A percentile compares a stretch with the other conserved stretches of the same genome.
phyloP scores from a whole-genome alignment of 805 yeast genomes.

The Saturnispora serradocipensis region DNA sequence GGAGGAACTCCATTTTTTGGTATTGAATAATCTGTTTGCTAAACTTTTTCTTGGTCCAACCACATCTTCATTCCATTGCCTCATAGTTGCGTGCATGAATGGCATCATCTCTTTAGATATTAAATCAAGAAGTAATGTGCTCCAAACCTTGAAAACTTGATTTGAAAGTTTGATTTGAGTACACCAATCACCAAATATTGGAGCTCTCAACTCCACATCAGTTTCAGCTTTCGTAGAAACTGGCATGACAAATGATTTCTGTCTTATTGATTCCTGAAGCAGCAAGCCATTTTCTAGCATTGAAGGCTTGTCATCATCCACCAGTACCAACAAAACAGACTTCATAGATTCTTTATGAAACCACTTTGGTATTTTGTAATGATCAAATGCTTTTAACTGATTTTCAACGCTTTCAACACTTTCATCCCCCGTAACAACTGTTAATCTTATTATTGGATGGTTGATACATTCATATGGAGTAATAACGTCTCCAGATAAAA shows the following conservation, averaged over 20 bases:
- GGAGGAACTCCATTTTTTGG: conserved; percentile 42
- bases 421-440: conserved; percentile 53
- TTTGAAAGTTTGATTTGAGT: conserved; percentile 11
- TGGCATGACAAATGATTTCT: conserved; percentile 9
- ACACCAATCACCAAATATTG: conserved; percentile 19
- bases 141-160: conserved; percentile 22
- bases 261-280: conserved; percentile 26
- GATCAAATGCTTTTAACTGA: conserved; percentile 44
- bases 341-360: conserved; percentile 56
- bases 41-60: conserved; percentile 69
- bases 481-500: conserved; percentile 49
- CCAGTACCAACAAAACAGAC: conserved; percentile 42
- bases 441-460: conserved; percentile 73
- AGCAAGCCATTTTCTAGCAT: conserved; percentile 33
- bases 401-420: conserved; percentile 48
- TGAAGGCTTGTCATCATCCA: conserved; percentile 36
- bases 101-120: conserved; percentile 52
- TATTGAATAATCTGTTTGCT: conserved; percentile 57
- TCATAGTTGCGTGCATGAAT: conserved; percentile 76
- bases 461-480: conserved; percentile 79
- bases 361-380: conserved; percentile 44
- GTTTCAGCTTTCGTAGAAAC: not conserved
- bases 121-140: conserved; percentile 36
- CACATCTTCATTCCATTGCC: conserved; percentile 77
- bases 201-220: conserved; percentile 18